Evolutionary conservation across 2,329 filamentous ascomycete species (phyloP), one percentile per base, ranked within the genome.

Genomic region (Ceratocystis lukuohia): DNA sequence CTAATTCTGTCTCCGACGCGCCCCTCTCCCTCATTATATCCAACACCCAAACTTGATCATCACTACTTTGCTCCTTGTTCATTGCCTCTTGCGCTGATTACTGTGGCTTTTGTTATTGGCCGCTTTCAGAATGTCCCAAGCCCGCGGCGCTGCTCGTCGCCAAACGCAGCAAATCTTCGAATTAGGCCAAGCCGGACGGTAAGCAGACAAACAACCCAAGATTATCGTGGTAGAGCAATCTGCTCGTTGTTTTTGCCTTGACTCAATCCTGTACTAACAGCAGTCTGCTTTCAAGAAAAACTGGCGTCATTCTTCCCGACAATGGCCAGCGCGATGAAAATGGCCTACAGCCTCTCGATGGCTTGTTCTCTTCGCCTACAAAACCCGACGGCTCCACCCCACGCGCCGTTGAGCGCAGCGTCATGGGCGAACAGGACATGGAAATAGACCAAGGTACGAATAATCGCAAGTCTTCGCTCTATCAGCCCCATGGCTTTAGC

Each of bases 331-430:
- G 91, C 77, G 93, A 97, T 76, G 91, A 95, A 74, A 81, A 96
- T 80, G 94, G 93, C 75, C 86, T 99, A 79, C 91, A 96, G 74
- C 88, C 89, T 45, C 82, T 96, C 67, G 89, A 93, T 45, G 84
- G 85, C 70, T 84, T 97, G 70, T 96, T 96, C 75, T 96, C 92
- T 7, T 96, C 92, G 22, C 91, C 92, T 15, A 83, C 84, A 70
- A 88, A 86, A 72, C 48, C 61, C 28, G 65, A 68, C 69, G 69
- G 71, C 37, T 68, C 71, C 61, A 56, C 70, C 63, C 71, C 75
- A 71, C 69, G 72, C 17, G 72, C 73, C n/a, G 71, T 72, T 8
- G 71, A 72, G 2, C 73, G 75, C 12, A 57, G 53, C 20, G 71
- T 30, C 69, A 75, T 48, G 71, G 72, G 78, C 69, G 71, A 80